Evolutionary conservation across 257 asterid species (phyloP), one percentile per base, ranked within the genome.

Genomic region (Eustoma russellianum): DNA sequence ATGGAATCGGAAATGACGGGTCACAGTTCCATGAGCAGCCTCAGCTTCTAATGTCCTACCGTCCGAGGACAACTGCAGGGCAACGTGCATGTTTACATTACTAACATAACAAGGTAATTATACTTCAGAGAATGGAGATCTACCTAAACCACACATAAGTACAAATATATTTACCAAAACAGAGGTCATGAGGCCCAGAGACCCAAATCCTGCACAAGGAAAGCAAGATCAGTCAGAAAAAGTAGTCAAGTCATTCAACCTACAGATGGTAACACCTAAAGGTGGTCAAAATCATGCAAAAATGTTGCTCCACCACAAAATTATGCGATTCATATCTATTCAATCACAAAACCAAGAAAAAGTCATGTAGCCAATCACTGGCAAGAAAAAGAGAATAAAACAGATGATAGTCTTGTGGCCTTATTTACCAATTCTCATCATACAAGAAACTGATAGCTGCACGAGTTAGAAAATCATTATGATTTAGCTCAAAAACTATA

Each of bases 11-110:
- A 81, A 89, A 76, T 89, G 97, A 35, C 95, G 95, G 52, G 90
- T 81, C 33, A 89, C 97, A 47, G 97, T 89, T 57, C 97, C 97
- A 75, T 89, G 97, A 72, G 97, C 97, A 57, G 95, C 97, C 83
- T 89, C 97, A 45, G 97, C 86, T 77, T 85, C 94, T 69, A 89
- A 59, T 47, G 95, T 89, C 76, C 77, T 83, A 17, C 97, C 95
- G 66, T 89, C 97, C 48, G 94, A 93, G 3, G 97, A 81, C 63
- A 89, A 70, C 95, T 89, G 79, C 71, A 65, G 65, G 48, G 44
- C 35, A 53, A 67, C 41, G 50, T 45, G 43, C 57, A 46, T 50
- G 41, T 10, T 55, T 8, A 50, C 48, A 43, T 15, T 38, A 33
- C 9, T 28, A 11, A 3, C 28, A 35, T 35, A 19, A 10, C 50